Base-by-base conservation (phyloP, 495 filamentous ascomycete species). In the Pseudevernia furfuracea region DNA sequence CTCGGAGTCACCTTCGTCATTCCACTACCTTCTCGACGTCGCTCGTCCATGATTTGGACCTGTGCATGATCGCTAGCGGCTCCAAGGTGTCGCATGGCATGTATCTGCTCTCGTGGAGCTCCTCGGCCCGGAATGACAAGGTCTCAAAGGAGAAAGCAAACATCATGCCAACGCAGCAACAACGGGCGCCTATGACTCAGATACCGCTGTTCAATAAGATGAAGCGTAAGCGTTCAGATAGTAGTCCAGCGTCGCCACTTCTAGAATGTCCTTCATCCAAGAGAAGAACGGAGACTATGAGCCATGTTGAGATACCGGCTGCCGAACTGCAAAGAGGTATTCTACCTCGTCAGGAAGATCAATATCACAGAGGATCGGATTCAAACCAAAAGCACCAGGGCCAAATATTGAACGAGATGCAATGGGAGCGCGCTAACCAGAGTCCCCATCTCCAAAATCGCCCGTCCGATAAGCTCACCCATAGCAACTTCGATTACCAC, bases 31-130 rank as follows among this genome's bases (percentile, higher is more conserved):
- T 63, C 38, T 28, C 28, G 5, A n/a, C 48, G 2, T 57, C 28
- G 34, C 25, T 38, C n/a, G 6, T 23, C 17, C 28, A 61, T 48
- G 41, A 49, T 4, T 30, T 55, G 52, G 52, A 55, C 41, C 59
- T 61, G 44, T 55, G 30, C 52, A 19, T 55, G 52, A 55, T 55
- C 30, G 52, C 52, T 55, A 10, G 52, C 52, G 64, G 48, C 38
- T 37, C 46, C 58, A 36, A 43, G 61, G 67, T 67, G 62, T 80
- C 77, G 73, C 77, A 80, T 82, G 80, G 81, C 81, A 85, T 86
- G 83, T 84, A 82, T 74, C 73, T 81, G 66, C 72, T 81, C 41
- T 77, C 82, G 67, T 84, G 82, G 82, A 77, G 78, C 69, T 78
- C 81, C 68, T 74, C 80, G 71, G 78, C 81, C 68, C 78, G 80